Evolutionary conservation across 768 basidiomycete genomes (phyloP).

Genomic region (Daedaleopsis sinensis): DNA sequence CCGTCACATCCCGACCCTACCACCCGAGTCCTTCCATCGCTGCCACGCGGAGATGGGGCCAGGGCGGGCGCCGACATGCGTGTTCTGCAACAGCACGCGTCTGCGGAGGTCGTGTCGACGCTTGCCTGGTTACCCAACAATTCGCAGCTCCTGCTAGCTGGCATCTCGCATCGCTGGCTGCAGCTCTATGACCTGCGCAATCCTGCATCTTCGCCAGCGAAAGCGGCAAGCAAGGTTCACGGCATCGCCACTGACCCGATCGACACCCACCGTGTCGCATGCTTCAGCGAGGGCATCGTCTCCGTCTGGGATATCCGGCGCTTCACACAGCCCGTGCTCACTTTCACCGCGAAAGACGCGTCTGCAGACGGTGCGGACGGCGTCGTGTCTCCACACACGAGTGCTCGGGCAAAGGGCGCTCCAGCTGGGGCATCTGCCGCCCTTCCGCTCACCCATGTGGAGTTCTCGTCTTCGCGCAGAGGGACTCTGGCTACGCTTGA

Average conservation of each 20-base stretch:
- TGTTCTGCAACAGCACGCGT: constrained; percentile 68
- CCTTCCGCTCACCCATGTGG: constrained; percentile 40
- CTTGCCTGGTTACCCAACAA: constrained; percentile 74
- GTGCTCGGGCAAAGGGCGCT: constrained; percentile 39
- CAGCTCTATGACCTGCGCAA: constrained; percentile 77
- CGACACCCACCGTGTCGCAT: constrained; percentile 70
- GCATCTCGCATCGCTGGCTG: constrained; percentile 75
- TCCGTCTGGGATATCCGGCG: constrained; percentile 79
- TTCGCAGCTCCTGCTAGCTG: constrained; percentile 67
- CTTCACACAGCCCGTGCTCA: constrained; percentile 62
- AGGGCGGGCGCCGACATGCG: constrained; percentile 44
- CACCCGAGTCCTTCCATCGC: constrained; percentile 33
- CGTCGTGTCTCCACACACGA: neutral
- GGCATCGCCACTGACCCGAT: constrained; percentile 74
- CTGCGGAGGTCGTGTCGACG: constrained; percentile 72
- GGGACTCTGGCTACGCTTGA: constrained; percentile 73
- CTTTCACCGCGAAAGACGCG: constrained; percentile 75
- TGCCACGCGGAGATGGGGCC: constrained; percentile 39
- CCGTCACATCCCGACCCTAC: constrained; percentile 30
- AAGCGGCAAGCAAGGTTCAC: constrained; percentile 65
- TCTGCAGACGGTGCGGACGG: constrained; percentile 53
- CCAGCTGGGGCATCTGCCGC: neutral
- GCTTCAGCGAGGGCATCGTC: constrained; percentile 69
- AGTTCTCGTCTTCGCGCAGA: constrained; percentile 71
- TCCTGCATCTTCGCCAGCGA: constrained; percentile 42